Conservation (phyloP, 2,329 filamentous ascomycete species). For the Huntiella omanensis region DNA sequence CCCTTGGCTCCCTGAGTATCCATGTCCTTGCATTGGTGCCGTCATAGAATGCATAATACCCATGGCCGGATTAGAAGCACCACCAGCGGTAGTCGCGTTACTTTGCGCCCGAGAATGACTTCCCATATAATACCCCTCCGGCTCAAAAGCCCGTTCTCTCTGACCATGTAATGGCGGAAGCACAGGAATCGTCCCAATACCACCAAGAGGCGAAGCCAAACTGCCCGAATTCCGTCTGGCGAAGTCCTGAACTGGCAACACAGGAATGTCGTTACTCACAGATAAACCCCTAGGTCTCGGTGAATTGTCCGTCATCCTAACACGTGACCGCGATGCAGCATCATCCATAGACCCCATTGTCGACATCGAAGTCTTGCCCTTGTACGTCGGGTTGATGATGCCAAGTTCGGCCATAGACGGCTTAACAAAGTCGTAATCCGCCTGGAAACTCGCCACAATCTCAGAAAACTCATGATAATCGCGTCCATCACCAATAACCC, state of each 20-base stretch:
- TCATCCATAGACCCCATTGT: slow-evolving; percentile 37
- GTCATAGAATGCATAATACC: slow-evolving; percentile 6
- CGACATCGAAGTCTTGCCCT: slow-evolving; percentile 37
- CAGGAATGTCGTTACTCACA: slow-evolving; percentile 42
- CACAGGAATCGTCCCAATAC: slow-evolving; percentile 16
- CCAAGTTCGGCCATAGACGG: slow-evolving; percentile 51
- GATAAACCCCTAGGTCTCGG: slow-evolving; percentile 40
- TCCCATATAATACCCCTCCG: slow-evolving; percentile 31
- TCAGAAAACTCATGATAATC: slow-evolving; percentile 50
- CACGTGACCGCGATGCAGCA: slow-evolving; percentile 28
- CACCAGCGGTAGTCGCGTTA: neutral
- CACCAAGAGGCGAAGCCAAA: slow-evolving; percentile 40
- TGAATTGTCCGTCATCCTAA: slow-evolving; percentile 29
- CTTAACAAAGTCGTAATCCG: slow-evolving; percentile 61
- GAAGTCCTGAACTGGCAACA: slow-evolving; percentile 47
- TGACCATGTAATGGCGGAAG: slow-evolving; percentile 32
- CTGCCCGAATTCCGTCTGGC: slow-evolving; percentile 45
- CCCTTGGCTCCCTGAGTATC: neutral
- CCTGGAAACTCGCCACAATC: slow-evolving; percentile 58
- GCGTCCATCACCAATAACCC: slow-evolving; percentile 44
- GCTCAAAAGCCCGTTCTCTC: slow-evolving; percentile 20
- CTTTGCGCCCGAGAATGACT: slow-evolving; percentile 13
- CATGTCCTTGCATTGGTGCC: slow-evolving; percentile 1
- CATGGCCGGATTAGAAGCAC: neutral
- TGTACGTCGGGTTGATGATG: slow-evolving; percentile 58